phyloP scores from a whole-genome alignment of 176 grass and related monocot species.

The Phragmites australis region DNA sequence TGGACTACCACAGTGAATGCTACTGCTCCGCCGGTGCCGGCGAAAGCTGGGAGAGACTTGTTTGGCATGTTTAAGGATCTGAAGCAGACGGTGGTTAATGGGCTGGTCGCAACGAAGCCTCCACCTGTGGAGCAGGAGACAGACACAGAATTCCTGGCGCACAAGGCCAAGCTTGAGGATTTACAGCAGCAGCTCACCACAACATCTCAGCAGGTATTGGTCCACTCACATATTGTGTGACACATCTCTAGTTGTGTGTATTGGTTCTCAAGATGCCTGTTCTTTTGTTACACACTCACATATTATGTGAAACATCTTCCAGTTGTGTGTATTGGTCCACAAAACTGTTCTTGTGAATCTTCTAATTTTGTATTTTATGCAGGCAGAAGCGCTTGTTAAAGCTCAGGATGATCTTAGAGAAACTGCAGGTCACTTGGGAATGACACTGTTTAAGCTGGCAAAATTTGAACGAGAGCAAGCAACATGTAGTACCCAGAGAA shows the following conservation, averaged over 20 bases:
- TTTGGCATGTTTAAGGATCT: slow-evolving; percentile 89
- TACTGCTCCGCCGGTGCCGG: not conserved
- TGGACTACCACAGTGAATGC: slow-evolving; percentile 39
- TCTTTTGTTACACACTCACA: not conserved
- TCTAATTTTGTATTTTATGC: slow-evolving; percentile 31
- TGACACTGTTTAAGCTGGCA: slow-evolving; percentile 79
- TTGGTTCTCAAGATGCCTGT: not conserved
- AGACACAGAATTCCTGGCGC: slow-evolving; percentile 68
- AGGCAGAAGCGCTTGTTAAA: slow-evolving; percentile 87
- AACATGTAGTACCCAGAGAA: slow-evolving; percentile 56
- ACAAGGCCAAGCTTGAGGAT: slow-evolving; percentile 68
- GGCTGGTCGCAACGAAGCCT: slow-evolving; percentile 50
- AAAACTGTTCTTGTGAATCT: not conserved
- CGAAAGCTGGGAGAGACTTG: slow-evolving; percentile 66
- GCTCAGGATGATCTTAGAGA: slow-evolving; percentile 69
- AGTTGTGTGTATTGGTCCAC: not conserved
- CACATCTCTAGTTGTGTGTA: not conserved
- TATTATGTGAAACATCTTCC: not conserved
- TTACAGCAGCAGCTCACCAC: slow-evolving; percentile 86
- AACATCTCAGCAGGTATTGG: slow-evolving; percentile 71
- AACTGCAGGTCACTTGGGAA: slow-evolving; percentile 76
- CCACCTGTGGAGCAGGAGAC: slow-evolving; percentile 63
- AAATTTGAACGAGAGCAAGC: slow-evolving; percentile 82
- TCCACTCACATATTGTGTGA: not conserved
- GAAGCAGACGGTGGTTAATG: slow-evolving; percentile 75